These are phyloP conservation scores for Ochetophila trinervis DNA, from an alignment of 306 rosid species.

Conservation along the genomic window DNA sequence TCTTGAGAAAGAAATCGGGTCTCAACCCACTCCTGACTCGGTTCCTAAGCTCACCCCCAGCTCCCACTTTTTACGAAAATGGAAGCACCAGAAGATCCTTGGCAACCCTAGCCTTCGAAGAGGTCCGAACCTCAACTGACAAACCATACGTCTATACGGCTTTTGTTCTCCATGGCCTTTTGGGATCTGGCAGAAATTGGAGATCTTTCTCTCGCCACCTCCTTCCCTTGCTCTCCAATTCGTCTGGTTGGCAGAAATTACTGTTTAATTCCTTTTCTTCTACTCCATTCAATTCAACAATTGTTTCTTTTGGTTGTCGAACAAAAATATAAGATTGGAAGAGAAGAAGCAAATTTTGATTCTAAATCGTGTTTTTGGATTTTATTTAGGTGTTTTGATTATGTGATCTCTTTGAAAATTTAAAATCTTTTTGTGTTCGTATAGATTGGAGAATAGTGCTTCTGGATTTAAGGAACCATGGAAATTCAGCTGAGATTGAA, in stretches of 20 bases:
- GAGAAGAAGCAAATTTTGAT: no score
- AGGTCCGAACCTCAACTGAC: constrained; percentile 44
- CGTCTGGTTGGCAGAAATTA: constrained; percentile 42
- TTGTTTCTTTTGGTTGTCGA: no score
- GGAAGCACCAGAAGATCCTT: constrained; percentile 28
- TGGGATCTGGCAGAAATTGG: constrained; percentile 87
- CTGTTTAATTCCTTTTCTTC: background rate
- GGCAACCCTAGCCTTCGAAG: constrained; percentile 77
- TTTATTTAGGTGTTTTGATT: no score
- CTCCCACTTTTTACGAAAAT: background rate
- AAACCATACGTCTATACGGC: constrained; percentile 67
- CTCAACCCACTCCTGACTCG: constrained; percentile 34
- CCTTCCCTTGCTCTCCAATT: constrained; percentile 48
- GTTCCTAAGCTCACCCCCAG: constrained; percentile 46
- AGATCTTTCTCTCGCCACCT: constrained; percentile 73
- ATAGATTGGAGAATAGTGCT: constrained; percentile 72
- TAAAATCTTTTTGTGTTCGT: background rate
- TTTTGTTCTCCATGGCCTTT: constrained; percentile 75
- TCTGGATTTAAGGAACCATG: constrained; percentile 89
- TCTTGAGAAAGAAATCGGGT: constrained; percentile 31
- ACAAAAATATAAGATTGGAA: no score
- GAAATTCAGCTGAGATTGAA: constrained; percentile 58
- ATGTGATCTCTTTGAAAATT: background rate
- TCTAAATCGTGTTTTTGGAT: no score
- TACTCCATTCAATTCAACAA: background rate